These are phyloP conservation scores for Neotropicomus parvogracilis DNA, from an alignment of 1,284 basidiomycete species.

Conservation along the genomic window DNA sequence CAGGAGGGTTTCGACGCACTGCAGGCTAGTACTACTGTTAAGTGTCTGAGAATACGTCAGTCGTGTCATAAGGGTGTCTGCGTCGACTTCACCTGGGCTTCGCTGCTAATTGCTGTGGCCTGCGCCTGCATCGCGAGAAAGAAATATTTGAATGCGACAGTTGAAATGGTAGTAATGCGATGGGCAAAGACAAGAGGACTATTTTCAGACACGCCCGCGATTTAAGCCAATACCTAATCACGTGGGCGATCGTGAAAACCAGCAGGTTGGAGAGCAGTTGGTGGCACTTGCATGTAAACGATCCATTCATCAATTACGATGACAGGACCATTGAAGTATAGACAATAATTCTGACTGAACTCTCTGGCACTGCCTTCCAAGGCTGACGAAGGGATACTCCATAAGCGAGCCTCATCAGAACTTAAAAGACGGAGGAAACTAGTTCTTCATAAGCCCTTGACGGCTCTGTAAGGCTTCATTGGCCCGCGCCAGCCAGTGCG, in stretches of 20 bases:
- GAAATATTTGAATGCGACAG: not conserved
- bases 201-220: slow-evolving; percentile 10
- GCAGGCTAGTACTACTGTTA: slow-evolving; percentile 59
- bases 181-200: slow-evolving; percentile 2
- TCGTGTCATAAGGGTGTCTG: not conserved
- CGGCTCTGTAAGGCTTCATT: slow-evolving; percentile 16
- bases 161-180: not conserved
- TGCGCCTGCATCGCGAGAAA: slow-evolving; percentile 29
- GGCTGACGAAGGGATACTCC: not conserved
- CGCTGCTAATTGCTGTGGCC: slow-evolving; percentile 15
- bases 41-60: slow-evolving; percentile 37
- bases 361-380: not conserved
- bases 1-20: slow-evolving; percentile 66
- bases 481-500: slow-evolving; percentile 52
- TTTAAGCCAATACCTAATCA: slow-evolving; percentile 17
- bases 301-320: not conserved
- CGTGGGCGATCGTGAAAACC: too few species aligned
- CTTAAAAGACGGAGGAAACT: not conserved
- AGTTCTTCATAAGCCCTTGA: not conserved
- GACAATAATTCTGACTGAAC: not conserved
- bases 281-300: too few species aligned
- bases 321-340: not conserved
- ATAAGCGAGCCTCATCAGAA: not conserved
- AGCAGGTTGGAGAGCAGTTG: too few species aligned
- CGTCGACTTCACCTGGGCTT: slow-evolving; percentile 26